These are phyloP conservation scores for Colletotrichum sp. DNA, from an alignment of 2,329 filamentous ascomycete species.

Conservation along the genomic window DNA sequence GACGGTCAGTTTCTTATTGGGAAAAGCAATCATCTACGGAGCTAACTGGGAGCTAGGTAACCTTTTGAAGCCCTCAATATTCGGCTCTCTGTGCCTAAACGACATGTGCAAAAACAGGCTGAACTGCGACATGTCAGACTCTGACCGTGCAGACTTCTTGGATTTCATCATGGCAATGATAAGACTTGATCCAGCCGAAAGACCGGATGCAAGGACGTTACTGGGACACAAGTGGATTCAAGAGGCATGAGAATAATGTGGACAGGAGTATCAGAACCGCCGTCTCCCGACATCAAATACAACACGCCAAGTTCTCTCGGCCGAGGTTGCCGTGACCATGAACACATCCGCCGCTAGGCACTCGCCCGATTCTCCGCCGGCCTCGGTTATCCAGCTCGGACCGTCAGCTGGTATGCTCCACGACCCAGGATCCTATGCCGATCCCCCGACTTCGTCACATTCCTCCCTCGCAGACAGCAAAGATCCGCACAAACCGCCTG, in stretches of 20 bases:
- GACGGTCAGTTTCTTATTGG: not conserved
- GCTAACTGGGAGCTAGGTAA: not conserved
- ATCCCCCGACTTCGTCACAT: not conserved
- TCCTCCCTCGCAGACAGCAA: not conserved
- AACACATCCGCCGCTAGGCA: not conserved
- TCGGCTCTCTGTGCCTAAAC: not conserved
- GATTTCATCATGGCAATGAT: not conserved
- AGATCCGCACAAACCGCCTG: not conserved
- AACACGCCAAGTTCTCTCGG: not conserved
- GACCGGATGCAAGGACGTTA: not conserved
- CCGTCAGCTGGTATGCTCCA: not conserved
- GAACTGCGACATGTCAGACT: not conserved
- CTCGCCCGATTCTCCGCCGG: not conserved
- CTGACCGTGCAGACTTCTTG: not conserved
- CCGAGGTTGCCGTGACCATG: not conserved
- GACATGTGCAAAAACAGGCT: not conserved
- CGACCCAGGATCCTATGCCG: not conserved
- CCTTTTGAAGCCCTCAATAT: not conserved
- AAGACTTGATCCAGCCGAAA: not conserved
- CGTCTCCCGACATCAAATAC: accelerated
- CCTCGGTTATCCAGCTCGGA: not conserved
- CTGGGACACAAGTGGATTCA: not conserved
- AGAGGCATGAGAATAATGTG: not conserved
- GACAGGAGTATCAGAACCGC: accelerated
- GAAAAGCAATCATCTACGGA: accelerated